phyloP scores from a whole-genome alignment of 805 yeast genomes.

The Candida montana region DNA sequence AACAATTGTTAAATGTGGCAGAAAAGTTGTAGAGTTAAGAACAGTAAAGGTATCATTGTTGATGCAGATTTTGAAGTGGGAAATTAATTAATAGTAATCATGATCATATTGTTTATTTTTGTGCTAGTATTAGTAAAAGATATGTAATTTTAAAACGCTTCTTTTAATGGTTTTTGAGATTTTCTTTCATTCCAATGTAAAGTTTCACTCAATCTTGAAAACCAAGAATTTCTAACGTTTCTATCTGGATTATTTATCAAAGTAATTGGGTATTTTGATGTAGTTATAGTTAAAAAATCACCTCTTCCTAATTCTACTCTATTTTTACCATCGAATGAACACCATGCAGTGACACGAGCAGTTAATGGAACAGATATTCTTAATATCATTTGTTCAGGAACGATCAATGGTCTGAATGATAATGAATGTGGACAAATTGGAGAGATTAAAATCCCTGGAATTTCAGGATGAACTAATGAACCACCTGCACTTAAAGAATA shows the following conservation, averaged over 20 bases:
- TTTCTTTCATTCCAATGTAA: conserved; percentile 32
- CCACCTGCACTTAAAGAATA: conserved; percentile 52
- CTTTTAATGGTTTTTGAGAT: conserved; percentile 24
- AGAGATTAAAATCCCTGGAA: conserved; percentile 49
- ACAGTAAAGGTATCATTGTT: too few relatives aligned
- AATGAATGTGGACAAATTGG: conserved; percentile 52
- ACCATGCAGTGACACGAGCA: conserved; percentile 31
- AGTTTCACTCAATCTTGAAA: conserved; percentile 29
- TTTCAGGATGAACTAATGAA: conserved; percentile 47
- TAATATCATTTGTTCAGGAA: conserved; percentile 35
- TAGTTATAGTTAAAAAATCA: conserved; percentile 29
- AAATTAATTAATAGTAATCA: too few relatives aligned
- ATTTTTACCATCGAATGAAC: conserved; percentile 32
- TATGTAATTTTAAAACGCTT: conserved; percentile 1
- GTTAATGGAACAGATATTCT: conserved; percentile 31
- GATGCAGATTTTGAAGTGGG: too few relatives aligned
- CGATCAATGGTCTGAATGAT: conserved; percentile 46
- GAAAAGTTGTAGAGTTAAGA: too few relatives aligned
- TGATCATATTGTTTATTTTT: too few relatives aligned
- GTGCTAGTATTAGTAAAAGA: too few relatives aligned
- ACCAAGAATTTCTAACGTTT: conserved; percentile 22
- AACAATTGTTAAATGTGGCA: too few relatives aligned
- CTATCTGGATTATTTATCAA: conserved; percentile 15
- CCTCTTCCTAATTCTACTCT: conserved; percentile 28
- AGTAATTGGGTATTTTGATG: conserved; percentile 30